Conservation (phyloP, 192 early-diverging fungal genomes). For the Geranomyces variabilis region DNA sequence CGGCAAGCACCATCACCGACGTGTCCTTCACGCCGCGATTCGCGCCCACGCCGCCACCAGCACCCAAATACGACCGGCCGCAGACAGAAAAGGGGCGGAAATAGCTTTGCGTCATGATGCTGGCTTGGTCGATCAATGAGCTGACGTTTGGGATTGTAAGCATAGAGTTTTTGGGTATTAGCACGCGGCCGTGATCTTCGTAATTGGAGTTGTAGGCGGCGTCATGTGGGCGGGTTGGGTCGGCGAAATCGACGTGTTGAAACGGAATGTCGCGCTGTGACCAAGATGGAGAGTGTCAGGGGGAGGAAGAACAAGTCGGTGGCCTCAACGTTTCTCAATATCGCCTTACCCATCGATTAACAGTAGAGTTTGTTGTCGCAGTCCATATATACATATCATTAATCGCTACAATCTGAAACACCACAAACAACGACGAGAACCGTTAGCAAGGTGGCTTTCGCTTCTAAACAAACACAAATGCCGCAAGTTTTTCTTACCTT, state of each 20-base stretch:
- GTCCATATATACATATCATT: conserved; percentile 91
- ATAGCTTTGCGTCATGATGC: conserved; percentile 24
- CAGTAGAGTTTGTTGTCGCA: conserved; percentile 77
- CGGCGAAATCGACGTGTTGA: conserved; percentile 45
- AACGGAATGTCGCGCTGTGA: conserved; percentile 70
- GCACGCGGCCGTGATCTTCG: conserved; percentile 28
- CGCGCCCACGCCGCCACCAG: too few relatives aligned
- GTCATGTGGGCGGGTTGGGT: conserved; percentile 20
- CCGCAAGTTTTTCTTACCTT: conserved; percentile 47
- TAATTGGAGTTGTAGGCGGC: conserved; percentile 23
- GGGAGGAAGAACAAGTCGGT: neutral
- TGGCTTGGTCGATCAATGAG: conserved; percentile 32
- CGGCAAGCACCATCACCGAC: conserved; percentile 2
- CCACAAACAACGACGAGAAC: neutral
- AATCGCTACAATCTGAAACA: conserved; percentile 70
- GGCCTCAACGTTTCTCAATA: neutral
- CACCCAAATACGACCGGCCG: neutral
- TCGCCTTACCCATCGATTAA: conserved; percentile 92
- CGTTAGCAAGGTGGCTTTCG: too few relatives aligned
- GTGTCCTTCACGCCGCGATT: neutral
- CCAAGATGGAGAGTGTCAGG: conserved; percentile 17
- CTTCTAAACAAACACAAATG: too few relatives aligned
- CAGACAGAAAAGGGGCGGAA: conserved; percentile 28
- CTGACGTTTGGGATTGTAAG: conserved; percentile 20
- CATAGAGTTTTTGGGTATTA: conserved; percentile 37